phyloP scores from a whole-genome alignment of 352 stramenopile species.

The Globisporangium radiosum region DNA sequence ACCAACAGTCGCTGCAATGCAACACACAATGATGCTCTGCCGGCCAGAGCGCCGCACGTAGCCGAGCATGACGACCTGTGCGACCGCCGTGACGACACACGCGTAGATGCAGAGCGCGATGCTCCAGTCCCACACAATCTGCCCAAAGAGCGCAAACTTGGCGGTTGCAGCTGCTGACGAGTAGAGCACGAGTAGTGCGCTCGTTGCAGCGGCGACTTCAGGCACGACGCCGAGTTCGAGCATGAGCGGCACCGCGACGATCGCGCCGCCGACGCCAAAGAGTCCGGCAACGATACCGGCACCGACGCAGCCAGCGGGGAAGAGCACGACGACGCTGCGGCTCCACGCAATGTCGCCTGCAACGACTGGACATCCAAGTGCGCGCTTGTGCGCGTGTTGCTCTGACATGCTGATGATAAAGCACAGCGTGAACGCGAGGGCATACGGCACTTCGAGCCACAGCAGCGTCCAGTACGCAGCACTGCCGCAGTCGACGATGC shows the following conservation, averaged over 20 bases:
- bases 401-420: slow-evolving; percentile 25
- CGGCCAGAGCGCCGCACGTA: slow-evolving; percentile 43
- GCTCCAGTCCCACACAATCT: slow-evolving; percentile 44
- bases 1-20: slow-evolving; percentile 33
- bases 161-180: slow-evolving; percentile 33
- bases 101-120: slow-evolving; percentile 26
- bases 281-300: slow-evolving; percentile 36
- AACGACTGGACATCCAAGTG: slow-evolving; percentile 1
- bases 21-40: slow-evolving; percentile 49
- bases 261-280: slow-evolving; percentile 46
- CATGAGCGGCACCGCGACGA: slow-evolving; percentile 54
- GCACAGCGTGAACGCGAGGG: slow-evolving; percentile 30
- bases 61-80: slow-evolving; percentile 41
- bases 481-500: slow-evolving; percentile 6
- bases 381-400: slow-evolving; percentile 31
- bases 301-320: slow-evolving; percentile 24
- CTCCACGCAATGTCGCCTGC: slow-evolving; percentile 39
- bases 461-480: slow-evolving; percentile 24
- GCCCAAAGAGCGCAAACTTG: slow-evolving; percentile 49
- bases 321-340: slow-evolving; percentile 27
- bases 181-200: slow-evolving; percentile 49
- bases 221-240: slow-evolving; percentile 51
- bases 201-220: slow-evolving; percentile 41
- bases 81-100: slow-evolving; percentile 36
- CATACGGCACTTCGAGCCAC: slow-evolving; percentile 38